These are phyloP conservation scores for Heracleum sosnowskyi DNA, from an alignment of 129 eudicot species.

Conservation along the genomic window DNA sequence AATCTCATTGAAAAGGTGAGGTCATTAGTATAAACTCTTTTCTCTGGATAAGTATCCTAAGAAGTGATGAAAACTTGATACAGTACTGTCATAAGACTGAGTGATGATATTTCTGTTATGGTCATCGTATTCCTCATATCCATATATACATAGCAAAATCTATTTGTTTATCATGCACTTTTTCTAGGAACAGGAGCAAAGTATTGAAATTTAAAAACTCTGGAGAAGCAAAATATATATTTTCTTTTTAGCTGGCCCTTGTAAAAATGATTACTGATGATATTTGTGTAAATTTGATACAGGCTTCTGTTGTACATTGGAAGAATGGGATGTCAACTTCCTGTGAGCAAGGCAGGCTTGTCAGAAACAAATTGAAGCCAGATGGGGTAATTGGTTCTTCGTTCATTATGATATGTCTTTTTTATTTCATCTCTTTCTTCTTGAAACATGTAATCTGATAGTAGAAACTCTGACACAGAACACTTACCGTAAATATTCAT, in stretches of 20 bases:
- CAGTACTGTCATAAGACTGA: background rate
- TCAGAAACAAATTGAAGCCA: background rate
- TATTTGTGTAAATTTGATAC: background rate
- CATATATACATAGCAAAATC: background rate
- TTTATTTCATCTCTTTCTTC: background rate
- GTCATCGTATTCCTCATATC: background rate
- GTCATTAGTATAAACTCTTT: background rate
- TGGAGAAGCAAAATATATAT: background rate
- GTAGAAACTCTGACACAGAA: no score
- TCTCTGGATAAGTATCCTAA: background rate
- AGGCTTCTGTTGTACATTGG: background rate
- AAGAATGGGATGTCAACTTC: background rate
- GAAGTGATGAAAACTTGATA: background rate
- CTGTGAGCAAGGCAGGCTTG: background rate
- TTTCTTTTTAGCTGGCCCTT: background rate
- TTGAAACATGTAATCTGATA: background rate
- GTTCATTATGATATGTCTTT: background rate
- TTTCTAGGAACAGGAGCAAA: background rate
- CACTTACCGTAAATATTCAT: background rate
- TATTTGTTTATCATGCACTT: background rate
- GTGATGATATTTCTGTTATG: background rate
- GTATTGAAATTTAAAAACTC: background rate
- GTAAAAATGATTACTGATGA: background rate
- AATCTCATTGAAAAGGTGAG: slow-evolving; percentile 25
- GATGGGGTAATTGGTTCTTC: background rate